Percentiles rank a stretch among this genome's conserved stretches.
Conservation (phyloP, 345 rosid genomes). For the Eucalyptus urophylla region DNA sequence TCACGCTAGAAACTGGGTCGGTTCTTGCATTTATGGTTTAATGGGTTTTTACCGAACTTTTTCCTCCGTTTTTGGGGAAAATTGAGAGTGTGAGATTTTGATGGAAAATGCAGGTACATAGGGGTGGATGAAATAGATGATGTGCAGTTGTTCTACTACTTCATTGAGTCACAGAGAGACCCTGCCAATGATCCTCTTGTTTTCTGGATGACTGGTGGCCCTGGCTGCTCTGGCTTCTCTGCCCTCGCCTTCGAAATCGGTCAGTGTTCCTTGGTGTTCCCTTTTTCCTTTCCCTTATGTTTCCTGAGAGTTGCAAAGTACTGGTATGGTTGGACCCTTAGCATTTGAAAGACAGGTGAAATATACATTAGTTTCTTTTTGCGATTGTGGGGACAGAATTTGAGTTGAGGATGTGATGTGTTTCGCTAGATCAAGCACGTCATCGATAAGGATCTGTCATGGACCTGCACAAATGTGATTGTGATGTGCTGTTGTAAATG, state of each 20-base stretch:
- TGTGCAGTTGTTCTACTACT: slow-evolving; percentile 26
- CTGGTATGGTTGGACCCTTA: background rate
- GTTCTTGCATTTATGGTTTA: background rate
- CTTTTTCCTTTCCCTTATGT: background rate
- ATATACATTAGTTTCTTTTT: background rate
- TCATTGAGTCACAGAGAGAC: slow-evolving; percentile 21
- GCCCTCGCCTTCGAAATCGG: slow-evolving; percentile 26
- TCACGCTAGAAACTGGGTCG: slow-evolving; percentile 14
- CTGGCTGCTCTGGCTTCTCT: slow-evolving; percentile 32
- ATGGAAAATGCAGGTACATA: slow-evolving; percentile 5
- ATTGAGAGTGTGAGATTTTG: background rate
- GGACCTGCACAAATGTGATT: background rate
- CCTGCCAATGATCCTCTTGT: slow-evolving; percentile 17
- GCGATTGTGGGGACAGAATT: background rate
- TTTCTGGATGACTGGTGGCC: slow-evolving; percentile 33
- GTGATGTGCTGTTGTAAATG: background rate
- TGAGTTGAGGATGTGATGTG: background rate
- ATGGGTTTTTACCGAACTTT: background rate
- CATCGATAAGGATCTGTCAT: background rate
- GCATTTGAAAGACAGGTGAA: background rate
- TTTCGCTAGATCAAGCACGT: background rate
- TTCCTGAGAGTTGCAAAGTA: background rate
- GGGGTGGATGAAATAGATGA: slow-evolving; percentile 16
- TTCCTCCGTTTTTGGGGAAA: background rate
- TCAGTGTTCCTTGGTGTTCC: background rate